Base-by-base conservation (phyloP, 2,329 filamentous ascomycete species). In the Rutstroemia sydowiana region DNA sequence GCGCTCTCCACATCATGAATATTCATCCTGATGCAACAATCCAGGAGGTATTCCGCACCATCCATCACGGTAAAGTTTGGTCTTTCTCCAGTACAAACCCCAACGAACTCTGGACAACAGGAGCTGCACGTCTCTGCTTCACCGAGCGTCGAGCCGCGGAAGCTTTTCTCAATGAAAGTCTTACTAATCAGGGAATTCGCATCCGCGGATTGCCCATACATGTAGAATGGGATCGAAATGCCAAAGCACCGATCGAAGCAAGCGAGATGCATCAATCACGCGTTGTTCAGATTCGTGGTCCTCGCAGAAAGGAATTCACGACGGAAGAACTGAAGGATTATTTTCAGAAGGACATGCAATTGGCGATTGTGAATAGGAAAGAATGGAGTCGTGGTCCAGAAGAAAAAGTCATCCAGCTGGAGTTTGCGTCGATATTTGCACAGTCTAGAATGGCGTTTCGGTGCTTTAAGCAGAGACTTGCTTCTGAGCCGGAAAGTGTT, bases 141-240 rank as follows among this genome's bases (percentile, higher is more conserved):
- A 50, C 30, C 16, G 14, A 8, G 36, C 45, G 39, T 14, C 32
- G 36, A 37, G 51, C 40, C 9, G 51, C 51, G 2, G 40, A 48
- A 5, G 21, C 10, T 16, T 43, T 28, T 41, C 39, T 50, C 3
- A 40, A 21, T 2, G 39, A 36, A 7, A 31, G 20, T 16, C 14
- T 30, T 11, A 41, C 21, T 0, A 41, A 45, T 13, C 36, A 37
- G n/a, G 57, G 55, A 1, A 54, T 59, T 2, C 16, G 31, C 9
- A 51, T 58, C 8, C 45, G 48, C 1, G 57, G 56, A 2, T 18
- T 32, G 6, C 26, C 42, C n/a, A 40, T 54, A 16, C 37, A 16
- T 1, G 57, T 48, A 2, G 47, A 46, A 6, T 56, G 47, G 51
- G 58, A 59, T 16, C 21, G 51, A 2, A 55, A 56, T n/a, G 43